phyloP scores from a whole-genome alignment of 2,329 filamentous ascomycete genomes.

The Microcyclospora tardicrescens region DNA sequence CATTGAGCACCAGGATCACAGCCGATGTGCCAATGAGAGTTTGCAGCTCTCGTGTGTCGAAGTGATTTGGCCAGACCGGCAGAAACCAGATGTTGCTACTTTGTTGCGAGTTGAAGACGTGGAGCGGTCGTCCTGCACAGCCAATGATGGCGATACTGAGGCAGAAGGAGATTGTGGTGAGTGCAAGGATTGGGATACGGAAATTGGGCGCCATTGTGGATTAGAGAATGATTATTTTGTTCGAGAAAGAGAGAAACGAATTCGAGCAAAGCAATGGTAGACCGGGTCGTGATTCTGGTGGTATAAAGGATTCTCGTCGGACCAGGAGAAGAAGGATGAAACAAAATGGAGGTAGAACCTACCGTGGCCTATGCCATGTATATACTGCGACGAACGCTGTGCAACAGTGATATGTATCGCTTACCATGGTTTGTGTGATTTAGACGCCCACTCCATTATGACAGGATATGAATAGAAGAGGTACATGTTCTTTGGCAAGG shows the following conservation, averaged over 20 bases:
- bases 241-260: not conserved
- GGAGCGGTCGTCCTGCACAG: conserved; percentile 30
- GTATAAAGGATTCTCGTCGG: too few relatives aligned
- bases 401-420: too few relatives aligned
- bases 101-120: conserved; percentile 31
- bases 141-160: conserved; percentile 31
- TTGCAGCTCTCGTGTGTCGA: conserved; percentile 32
- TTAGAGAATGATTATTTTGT: conserved; percentile 1
- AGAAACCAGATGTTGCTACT: conserved; percentile 35
- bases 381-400: too few relatives aligned
- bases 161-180: conserved; percentile 19
- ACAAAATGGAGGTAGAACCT: too few relatives aligned
- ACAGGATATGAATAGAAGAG: too few relatives aligned
- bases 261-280: too few relatives aligned
- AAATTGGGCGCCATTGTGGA: conserved; percentile 8
- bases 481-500: too few relatives aligned
- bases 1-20: conserved; percentile 27
- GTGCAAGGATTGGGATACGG: conserved; percentile 14
- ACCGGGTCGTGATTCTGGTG: too few relatives aligned
- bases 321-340: too few relatives aligned
- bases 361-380: too few relatives aligned
- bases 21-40: conserved; percentile 27
- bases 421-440: too few relatives aligned
- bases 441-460: too few relatives aligned
- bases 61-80: conserved; percentile 36